Percentiles rank a stretch among this genome's conserved stretches.
These are phyloP conservation scores for Dalbergia oliveri DNA, from an alignment of 306 rosid species.

Conservation along the genomic window DNA sequence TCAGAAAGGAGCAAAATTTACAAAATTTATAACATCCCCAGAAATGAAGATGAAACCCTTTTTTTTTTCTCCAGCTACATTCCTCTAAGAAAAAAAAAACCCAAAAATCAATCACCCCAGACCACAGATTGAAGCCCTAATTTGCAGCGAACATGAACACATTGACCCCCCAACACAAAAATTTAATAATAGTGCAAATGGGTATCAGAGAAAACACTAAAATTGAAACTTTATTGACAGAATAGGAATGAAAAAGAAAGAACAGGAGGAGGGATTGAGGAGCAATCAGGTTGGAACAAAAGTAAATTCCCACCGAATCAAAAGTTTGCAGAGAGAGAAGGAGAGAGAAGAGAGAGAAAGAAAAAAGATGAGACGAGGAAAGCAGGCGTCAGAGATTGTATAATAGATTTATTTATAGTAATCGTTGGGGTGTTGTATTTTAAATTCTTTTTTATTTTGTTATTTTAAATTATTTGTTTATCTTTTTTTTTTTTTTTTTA, in stretches of 20 bases:
- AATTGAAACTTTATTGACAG: not conserved
- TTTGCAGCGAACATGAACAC: constrained; percentile 40
- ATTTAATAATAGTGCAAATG: constrained; percentile 41
- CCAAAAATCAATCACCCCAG: constrained; percentile 44
- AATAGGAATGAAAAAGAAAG: not conserved
- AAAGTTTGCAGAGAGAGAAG: constrained; percentile 42
- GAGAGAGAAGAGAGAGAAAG: constrained; percentile 32
- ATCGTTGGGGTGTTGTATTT: constrained; percentile 35
- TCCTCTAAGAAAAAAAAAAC: not conserved
- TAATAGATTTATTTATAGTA: constrained; percentile 23
- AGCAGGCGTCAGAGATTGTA: constrained; percentile 33
- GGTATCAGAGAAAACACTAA: constrained; percentile 38
- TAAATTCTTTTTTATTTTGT: not conserved
- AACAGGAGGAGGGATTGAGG: constrained; percentile 37
- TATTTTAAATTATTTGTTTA: constrained; percentile 7
- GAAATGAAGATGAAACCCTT: constrained; percentile 40
- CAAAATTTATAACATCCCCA: constrained; percentile 35
- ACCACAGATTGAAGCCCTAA: constrained; percentile 57
- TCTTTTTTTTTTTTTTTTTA: not conserved
- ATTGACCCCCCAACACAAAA: constrained; percentile 51
- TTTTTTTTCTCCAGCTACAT: constrained; percentile 48
- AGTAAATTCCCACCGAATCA: constrained; percentile 45
- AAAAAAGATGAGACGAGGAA: constrained; percentile 29
- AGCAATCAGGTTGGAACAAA: constrained; percentile 48
- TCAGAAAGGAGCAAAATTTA: constrained; percentile 44